Evolutionary conservation across 148 eudicot genomes (phyloP), one percentile per base, ranked within the genome.

Genomic region (Vaccinium corymbosum): DNA sequence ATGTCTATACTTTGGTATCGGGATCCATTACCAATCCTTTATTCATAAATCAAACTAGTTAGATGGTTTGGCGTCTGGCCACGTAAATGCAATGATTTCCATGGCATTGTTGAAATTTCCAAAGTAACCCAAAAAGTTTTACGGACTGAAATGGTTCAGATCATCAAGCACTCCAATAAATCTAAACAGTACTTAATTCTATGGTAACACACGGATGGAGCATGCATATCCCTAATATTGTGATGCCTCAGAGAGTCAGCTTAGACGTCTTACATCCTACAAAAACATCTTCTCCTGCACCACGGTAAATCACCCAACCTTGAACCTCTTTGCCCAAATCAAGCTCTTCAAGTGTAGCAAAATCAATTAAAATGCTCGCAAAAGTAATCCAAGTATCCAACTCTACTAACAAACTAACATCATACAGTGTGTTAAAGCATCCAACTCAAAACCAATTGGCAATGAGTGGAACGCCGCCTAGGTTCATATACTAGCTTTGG

Each of bases 261-360:
- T 61, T 20, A 61, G 11, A 61, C 27, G 8, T 61, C 66, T 20
- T 61, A 61, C 27, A 61, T 61, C 66, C 66, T 61, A 20, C 92
- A 89, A 92, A 90, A 64, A 93, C 83, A 85, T 93, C 97, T 10
- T 88, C 82, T 52, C 84, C 91, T 13, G 82, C 90, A 52, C 93
- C 97, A 88, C 87, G 85, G 80, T 93, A 94, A 53, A 93, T 88
- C 81, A 83, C 92, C 90, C 89, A 79, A 49, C 97, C 98, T 78
- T 94, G 98, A 89, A 94, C 85, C 82, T 52, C 86, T 89, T 85
- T 94, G 16, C 98, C 94, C 48, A 90, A 70, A 61, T 84, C 89
- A 82, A 84, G 83, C 84, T 92, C 88, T 81, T 84, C 86, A 78
- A 87, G 85, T 46, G 93, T 87, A 82, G 88, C 89, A 84, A 98